Evolutionary conservation across 1,284 basidiomycete species (phyloP), one percentile per base, ranked within the genome.

Genomic region (Heterobasidion annosum): DNA sequence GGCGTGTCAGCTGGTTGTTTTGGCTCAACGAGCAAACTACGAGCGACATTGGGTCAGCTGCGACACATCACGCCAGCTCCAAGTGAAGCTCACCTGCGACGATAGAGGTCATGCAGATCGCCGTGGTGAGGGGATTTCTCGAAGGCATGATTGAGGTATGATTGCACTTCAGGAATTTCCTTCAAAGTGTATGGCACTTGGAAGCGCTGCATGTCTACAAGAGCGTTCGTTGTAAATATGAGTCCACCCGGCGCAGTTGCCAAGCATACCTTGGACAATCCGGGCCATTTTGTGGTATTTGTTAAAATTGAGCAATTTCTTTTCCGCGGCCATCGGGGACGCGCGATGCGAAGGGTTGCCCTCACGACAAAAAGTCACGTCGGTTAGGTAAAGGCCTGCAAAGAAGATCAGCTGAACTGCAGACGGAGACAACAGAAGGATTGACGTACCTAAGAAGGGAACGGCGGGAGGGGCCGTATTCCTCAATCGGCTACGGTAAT

Each of bases 331-430:
- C 56, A 81, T 68, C 1, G 89, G 90, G 10, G 92, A 90, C n/a
- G 85, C 78, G 59, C 96, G 80, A 62, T 85, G 79, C 8, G 89
- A 87, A 8, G 93, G 87, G 68, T 98, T 98, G 42, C 96, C 96
- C 65, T 97, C 96, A 52, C 90, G 83, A 63, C 93, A 95, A 70
- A 98, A 99, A 1, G 94, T 98, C 57, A 98, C 80, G 69, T 96
- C 93, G 3, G 93, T 94, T 58, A 94, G 73, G 68, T 93, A 93
- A 19, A 94, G 73, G 47, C 91, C 91, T 85, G 61, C n/a, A 66
- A 55, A 55, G 6, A 51, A 48, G 50, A n/a, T 62, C 50, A 59
- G 59, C 46, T 51, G 53, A 48, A 3, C 50, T 37, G 51, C 49
- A 42, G 37, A 46, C 18, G 8, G 16, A 45, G 49, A 25, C 43